Conservation (phyloP, 1,139 yeast genomes). For the Tardiomyces blankii region DNA sequence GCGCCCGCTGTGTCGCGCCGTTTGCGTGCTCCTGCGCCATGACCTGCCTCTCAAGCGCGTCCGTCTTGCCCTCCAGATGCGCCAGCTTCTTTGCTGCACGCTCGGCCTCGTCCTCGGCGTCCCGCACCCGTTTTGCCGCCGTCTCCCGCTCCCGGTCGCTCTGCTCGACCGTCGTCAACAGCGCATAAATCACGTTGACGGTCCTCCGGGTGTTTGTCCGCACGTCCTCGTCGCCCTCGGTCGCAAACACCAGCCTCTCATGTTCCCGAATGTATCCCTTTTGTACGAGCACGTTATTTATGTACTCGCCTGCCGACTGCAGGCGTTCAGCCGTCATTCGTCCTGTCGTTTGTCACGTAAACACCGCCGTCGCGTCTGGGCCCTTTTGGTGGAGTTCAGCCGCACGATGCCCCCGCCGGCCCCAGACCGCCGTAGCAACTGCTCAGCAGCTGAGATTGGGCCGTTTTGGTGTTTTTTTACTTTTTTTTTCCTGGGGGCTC, state of each 20-base stretch:
- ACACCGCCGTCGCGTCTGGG: too few relatives aligned
- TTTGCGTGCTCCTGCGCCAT: slow-evolving; percentile 6
- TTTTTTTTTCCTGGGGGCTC: too few relatives aligned
- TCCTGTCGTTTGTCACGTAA: too few relatives aligned
- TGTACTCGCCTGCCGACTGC: slow-evolving; percentile 16
- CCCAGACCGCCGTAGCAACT: too few relatives aligned
- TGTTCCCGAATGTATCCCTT: slow-evolving; percentile 17
- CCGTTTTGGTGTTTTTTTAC: too few relatives aligned
- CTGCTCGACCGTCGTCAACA: slow-evolving; percentile 16
- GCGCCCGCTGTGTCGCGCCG: slow-evolving; percentile 8
- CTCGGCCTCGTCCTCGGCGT: slow-evolving; percentile 9
- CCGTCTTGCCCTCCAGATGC: slow-evolving; percentile 5
- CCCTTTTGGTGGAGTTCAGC: too few relatives aligned
- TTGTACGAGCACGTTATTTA: slow-evolving; percentile 18
- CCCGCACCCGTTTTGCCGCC: slow-evolving; percentile 5
- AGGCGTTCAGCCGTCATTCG: background rate
- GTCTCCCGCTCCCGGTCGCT: slow-evolving; percentile 11
- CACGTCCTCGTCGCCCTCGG: slow-evolving; percentile 1
- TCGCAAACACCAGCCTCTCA: slow-evolving; percentile 13
- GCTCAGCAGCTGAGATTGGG: too few relatives aligned
- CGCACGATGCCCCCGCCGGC: too few relatives aligned
- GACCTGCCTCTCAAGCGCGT: slow-evolving; percentile 10
- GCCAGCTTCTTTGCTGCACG: slow-evolving; percentile 7
- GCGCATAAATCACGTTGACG: slow-evolving; percentile 18
- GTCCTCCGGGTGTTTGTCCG: slow-evolving; percentile 14